A percentile compares a stretch with the other conserved stretches of the same genome.
phyloP scores from a whole-genome alignment of 1,139 yeast genomes.

The Magnusiomyces tetraspermus region DNA sequence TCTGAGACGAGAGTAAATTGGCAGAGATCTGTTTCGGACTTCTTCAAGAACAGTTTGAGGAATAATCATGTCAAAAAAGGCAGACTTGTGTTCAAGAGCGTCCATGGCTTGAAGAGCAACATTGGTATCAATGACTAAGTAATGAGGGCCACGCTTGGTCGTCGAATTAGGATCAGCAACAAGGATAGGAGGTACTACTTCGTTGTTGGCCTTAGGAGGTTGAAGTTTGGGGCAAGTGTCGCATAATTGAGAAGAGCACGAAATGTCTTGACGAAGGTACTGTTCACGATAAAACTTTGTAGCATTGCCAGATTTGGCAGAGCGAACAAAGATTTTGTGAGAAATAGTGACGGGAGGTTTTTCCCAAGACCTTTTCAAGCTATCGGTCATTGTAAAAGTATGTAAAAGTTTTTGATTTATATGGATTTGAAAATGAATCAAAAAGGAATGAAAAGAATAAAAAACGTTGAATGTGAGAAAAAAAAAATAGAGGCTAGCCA shows the following conservation, averaged over 20 bases:
- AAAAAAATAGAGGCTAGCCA: too few species aligned
- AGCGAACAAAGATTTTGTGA: conserved; percentile 85
- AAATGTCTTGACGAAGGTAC: conserved; percentile 82
- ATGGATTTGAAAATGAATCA: too few species aligned
- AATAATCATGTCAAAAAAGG: conserved; percentile 79
- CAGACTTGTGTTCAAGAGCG: conserved; percentile 63
- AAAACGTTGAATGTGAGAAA: too few species aligned
- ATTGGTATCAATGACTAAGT: conserved; percentile 79
- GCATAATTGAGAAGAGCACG: conserved; percentile 76
- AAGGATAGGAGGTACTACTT: conserved; percentile 38
- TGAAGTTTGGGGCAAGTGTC: conserved; percentile 39
- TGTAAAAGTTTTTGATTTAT: too few species aligned
- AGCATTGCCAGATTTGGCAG: conserved; percentile 76
- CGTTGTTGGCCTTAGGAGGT: conserved; percentile 35
- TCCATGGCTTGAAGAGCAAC: conserved; percentile 85
- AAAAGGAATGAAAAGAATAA: too few species aligned
- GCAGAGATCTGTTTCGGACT: conserved; percentile 77
- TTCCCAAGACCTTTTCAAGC: conserved; percentile 18
- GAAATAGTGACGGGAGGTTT: conserved; percentile 29
- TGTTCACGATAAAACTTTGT: conserved; percentile 89
- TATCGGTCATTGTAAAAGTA: conserved; percentile 10
- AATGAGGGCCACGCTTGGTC: conserved; percentile 56
- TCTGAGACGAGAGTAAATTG: conserved; percentile 78
- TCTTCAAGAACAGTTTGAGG: conserved; percentile 95
- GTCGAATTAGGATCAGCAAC: conserved; percentile 43